These are phyloP conservation scores for Epichloe typhina DNA, from an alignment of 2,329 filamentous ascomycete species.

Conservation along the genomic window DNA sequence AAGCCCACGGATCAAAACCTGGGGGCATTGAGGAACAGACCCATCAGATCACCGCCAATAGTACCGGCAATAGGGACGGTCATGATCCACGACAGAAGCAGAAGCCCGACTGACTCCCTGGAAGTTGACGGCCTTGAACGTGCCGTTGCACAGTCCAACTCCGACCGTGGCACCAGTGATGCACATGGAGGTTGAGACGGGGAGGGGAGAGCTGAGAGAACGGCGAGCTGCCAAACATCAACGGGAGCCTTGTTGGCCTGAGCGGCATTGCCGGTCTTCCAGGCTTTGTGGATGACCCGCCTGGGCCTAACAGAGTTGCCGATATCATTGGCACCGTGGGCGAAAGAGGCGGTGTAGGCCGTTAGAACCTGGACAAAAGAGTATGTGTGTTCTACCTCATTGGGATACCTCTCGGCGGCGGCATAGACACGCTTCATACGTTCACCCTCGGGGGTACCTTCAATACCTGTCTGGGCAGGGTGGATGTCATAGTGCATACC, in stretches of 20 bases:
- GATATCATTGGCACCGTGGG: constrained; percentile 68
- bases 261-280: constrained; percentile 48
- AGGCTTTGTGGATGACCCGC: constrained; percentile 56
- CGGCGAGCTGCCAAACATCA: constrained; percentile 63
- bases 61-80: constrained; percentile 30
- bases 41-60: constrained; percentile 28
- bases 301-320: constrained; percentile 58
- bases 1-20: too few species aligned
- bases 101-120: constrained; percentile 55
- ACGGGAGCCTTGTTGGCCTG: constrained; percentile 52
- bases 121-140: constrained; percentile 60
- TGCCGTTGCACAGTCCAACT: constrained; percentile 66
- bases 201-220: constrained; percentile 52
- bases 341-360: constrained; percentile 60
- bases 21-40: constrained; percentile 26
- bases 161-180: constrained; percentile 70
- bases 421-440: constrained; percentile 43
- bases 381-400: constrained; percentile 58
- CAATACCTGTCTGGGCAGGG: constrained; percentile 14
- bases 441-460: constrained; percentile 11
- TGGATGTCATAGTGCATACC: constrained; percentile 74
- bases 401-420: constrained; percentile 50
- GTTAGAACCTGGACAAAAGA: constrained; percentile 55
- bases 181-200: constrained; percentile 67
- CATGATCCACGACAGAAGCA: constrained; percentile 49